Evolutionary conservation across 1,284 basidiomycete species (phyloP).

Genomic region (Heterobasidion occidentale): DNA sequence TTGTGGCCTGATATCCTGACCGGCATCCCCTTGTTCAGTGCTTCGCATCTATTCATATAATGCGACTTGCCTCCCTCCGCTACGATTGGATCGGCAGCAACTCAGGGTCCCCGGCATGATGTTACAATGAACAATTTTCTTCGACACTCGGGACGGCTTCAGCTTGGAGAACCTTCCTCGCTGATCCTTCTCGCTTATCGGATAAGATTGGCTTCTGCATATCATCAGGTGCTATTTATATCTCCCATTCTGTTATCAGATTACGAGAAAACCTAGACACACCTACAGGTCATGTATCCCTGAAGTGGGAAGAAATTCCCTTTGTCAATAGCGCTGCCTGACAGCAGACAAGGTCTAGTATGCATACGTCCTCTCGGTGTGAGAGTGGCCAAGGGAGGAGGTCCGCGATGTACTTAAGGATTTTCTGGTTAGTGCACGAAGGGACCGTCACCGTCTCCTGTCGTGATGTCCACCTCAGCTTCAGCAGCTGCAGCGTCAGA

Average conservation of each 20-base stretch:
- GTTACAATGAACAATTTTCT: too few species aligned
- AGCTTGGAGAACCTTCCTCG: background rate
- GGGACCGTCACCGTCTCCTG: too few species aligned
- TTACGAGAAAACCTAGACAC: background rate
- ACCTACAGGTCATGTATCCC: background rate
- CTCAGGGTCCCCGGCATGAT: too few species aligned
- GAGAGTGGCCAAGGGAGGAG: background rate
- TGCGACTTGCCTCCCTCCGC: too few species aligned
- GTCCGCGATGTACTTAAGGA: background rate
- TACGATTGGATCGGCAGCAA: too few species aligned
- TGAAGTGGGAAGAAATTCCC: background rate
- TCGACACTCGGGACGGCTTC: background rate
- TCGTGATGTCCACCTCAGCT: background rate
- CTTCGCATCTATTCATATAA: too few species aligned
- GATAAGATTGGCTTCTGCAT: slow-evolving; percentile 10
- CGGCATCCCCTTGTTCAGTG: too few species aligned
- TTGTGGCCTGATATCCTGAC: too few species aligned
- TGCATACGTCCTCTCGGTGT: background rate
- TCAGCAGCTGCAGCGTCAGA: slow-evolving; percentile 6
- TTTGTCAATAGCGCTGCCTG: background rate
- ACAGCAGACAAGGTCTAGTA: background rate
- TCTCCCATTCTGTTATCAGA: background rate
- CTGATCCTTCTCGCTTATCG: slow-evolving; percentile 8
- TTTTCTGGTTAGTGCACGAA: too few species aligned
- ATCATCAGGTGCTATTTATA: slow-evolving; percentile 3